Evolutionary conservation across 2,329 filamentous ascomycete genomes (phyloP).

Genomic region (Diaporthe nobilis): DNA sequence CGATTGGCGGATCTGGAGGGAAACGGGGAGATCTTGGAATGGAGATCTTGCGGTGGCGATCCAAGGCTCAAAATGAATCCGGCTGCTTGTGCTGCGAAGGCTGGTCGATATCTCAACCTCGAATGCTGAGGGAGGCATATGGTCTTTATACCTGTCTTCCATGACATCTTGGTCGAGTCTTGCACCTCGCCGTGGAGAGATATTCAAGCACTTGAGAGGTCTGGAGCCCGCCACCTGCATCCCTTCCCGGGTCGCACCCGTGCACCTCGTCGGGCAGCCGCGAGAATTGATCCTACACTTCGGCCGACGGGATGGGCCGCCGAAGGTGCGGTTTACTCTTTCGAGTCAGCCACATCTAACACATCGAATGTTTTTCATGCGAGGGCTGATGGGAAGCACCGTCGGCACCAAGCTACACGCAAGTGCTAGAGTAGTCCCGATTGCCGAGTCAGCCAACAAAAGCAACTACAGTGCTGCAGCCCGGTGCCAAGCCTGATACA

Average conservation of each 20-base stretch:
- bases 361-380: constrained; percentile 40
- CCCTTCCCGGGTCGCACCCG: constrained; percentile 19
- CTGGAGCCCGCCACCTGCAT: neutral
- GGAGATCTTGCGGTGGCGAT: neutral
- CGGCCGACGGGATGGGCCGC: constrained; percentile 31
- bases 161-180: neutral
- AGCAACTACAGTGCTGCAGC: constrained; percentile 23
- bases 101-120: neutral
- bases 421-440: constrained; percentile 9
- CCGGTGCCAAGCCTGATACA: constrained; percentile 17
- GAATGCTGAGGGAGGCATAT: neutral
- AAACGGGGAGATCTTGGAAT: neutral
- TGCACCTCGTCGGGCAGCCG: constrained; percentile 14
- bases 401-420: constrained; percentile 5
- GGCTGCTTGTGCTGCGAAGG: neutral
- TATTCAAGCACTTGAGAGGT: neutral
- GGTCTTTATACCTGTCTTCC: constrained; percentile 14
- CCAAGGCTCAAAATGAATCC: neutral
- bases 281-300: neutral
- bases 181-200: neutral
- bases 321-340: neutral
- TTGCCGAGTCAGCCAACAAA: constrained; percentile 36
- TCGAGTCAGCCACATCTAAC: constrained; percentile 32
- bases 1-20: neutral
- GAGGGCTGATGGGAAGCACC: constrained; percentile 1